Percentiles rank a stretch among this genome's conserved stretches.
These are phyloP conservation scores for Fennellomyces sp. DNA, from an alignment of 371 early-diverging fungal genomes.

Conservation along the genomic window DNA sequence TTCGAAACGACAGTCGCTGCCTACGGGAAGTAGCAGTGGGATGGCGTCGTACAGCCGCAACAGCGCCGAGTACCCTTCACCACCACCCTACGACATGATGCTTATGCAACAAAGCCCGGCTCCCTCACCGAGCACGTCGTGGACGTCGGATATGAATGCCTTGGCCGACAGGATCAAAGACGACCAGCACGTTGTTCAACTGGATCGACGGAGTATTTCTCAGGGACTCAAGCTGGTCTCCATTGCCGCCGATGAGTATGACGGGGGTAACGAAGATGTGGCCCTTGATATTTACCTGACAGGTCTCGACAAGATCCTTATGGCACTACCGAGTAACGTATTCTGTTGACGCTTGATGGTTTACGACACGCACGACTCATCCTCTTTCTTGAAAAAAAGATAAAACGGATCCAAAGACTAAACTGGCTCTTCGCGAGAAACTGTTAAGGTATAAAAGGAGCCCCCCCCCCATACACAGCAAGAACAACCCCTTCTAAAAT, in stretches of 20 bases:
- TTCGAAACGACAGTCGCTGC: conserved; percentile 12
- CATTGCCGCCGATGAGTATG: conserved; percentile 59
- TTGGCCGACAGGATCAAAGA: conserved; percentile 37
- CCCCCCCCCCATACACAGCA: background rate
- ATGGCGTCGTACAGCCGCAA: background rate
- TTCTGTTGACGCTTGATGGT: background rate
- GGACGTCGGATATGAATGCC: conserved; percentile 43
- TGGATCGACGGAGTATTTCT: conserved; percentile 43
- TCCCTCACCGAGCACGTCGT: conserved; percentile 37
- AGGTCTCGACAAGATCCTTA: conserved; percentile 53
- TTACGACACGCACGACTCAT: no score
- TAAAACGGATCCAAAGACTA: conserved; percentile 33
- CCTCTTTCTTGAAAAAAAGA: conserved; percentile 20
- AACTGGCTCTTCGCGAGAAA: conserved; percentile 32
- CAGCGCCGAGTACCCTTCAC: conserved; percentile 4
- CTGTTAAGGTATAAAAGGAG: conserved; percentile 21
- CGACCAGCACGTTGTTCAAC: conserved; percentile 16
- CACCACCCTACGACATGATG: conserved; percentile 4
- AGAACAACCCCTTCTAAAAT: background rate
- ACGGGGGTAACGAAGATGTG: conserved; percentile 46
- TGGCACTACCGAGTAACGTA: conserved; percentile 56
- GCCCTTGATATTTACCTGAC: conserved; percentile 58
- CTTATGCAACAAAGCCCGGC: conserved; percentile 9
- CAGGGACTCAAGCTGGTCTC: conserved; percentile 57
- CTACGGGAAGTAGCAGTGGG: conserved; percentile 10